Base-by-base conservation (phyloP, 345 rosid genomes). In the Arabidopsis suecica region DNA sequence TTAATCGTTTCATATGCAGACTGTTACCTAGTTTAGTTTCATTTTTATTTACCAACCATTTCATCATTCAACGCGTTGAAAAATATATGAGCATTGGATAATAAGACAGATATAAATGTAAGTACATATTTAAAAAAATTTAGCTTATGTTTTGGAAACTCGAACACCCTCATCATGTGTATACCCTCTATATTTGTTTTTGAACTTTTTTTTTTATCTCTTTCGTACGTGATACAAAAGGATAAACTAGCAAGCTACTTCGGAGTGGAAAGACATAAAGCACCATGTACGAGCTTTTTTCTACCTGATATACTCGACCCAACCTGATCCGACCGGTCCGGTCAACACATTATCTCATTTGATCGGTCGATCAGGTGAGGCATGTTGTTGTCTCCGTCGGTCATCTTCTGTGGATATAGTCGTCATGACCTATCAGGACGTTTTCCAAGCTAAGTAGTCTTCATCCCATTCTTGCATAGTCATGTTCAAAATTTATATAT, bases 391-490 rank as follows among this genome's bases (percentile, higher is more conserved):
- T 66, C 71, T 36, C 6, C 23, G 33, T 23, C 47, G 54, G 25
- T 48, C 71, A 49, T 63, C 22, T 25, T 25, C 51, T 25, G n/a
- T 42, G 50, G 36, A 40, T 32, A 38, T 45, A 4, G 51, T 47
- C 51, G 22, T n/a, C 51, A n/a, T 16, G 22, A 47, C 50, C 11
- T n/a, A 53, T 38, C 7, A 25, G 38, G 32, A 38, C 20, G 25
- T 25, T 14, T 60, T 37, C 33, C 36, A n/a, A 50, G 60, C 61
- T 37, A 51, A 53, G 38, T 23, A 38, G 14, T 68, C n/a, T 54
- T 53, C 16, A 23, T 69, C 30, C 54, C 32, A 28, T 56, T 69
- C 54, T 56, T 41, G 33, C 73, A 69, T 42, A 12, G 11, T 4
- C 42, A 56, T 7, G 23, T 59, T 25, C 47, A 58, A 47, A 44